A percentile compares a stretch with the other conserved stretches of the same genome.
Conservation (phyloP, 2,329 filamentous ascomycete genomes). For the Cordyceps javanica region DNA sequence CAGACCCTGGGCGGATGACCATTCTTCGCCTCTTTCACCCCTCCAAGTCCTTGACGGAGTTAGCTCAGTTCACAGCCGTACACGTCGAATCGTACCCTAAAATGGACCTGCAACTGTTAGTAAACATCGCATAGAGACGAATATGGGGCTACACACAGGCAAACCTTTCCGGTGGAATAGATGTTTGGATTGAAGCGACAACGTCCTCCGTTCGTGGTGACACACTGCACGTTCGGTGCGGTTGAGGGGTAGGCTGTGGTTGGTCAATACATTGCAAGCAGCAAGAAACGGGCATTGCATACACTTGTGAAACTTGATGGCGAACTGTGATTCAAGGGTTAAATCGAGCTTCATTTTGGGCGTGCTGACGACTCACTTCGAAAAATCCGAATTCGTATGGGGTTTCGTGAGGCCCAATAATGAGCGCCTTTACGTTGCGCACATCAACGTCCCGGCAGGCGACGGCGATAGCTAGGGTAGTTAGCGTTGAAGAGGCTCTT, state of each 20-base stretch:
- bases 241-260: slow-evolving; percentile 73
- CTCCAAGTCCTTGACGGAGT: slow-evolving; percentile 71
- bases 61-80: neutral
- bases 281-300: slow-evolving; percentile 13
- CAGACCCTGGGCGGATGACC: slow-evolving; percentile 92
- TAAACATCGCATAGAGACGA: neutral
- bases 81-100: slow-evolving; percentile 55
- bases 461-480: slow-evolving; percentile 66
- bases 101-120: slow-evolving; percentile 61
- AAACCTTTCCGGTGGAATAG: slow-evolving; percentile 85
- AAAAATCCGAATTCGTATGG: slow-evolving; percentile 98
- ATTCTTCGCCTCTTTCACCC: slow-evolving; percentile 83
- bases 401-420: slow-evolving; percentile 88
- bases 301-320: slow-evolving; percentile 72
- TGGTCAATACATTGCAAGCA: neutral
- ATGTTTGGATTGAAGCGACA: slow-evolving; percentile 97
- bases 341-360: neutral
- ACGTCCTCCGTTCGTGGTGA: slow-evolving; percentile 82
- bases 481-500: neutral
- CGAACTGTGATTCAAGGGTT: slow-evolving; percentile 48
- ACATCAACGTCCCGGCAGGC: slow-evolving; percentile 85
- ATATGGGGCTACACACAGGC: slow-evolving; percentile 59
- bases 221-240: slow-evolving; percentile 55
- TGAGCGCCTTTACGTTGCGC: slow-evolving; percentile 77
- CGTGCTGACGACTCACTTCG: slow-evolving; percentile 55